Base-by-base conservation (phyloP, 352 stramenopile species). In the Pythium grandisporangium region DNA sequence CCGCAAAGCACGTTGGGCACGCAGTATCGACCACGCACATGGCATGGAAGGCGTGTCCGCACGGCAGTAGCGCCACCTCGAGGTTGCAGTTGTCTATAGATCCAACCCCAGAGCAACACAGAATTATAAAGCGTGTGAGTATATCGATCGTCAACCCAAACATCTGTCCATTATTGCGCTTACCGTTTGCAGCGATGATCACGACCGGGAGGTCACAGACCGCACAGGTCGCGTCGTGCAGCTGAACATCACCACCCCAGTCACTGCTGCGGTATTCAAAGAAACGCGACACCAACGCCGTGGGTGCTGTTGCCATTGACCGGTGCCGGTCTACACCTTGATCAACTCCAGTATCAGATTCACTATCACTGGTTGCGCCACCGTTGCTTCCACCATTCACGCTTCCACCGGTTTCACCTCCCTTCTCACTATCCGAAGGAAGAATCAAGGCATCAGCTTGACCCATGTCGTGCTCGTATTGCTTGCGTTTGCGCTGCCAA, bases 231-330 rank as follows among this genome's bases (percentile, higher is more conserved):
- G 69, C 82, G 51, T 93, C 77, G 37, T 93, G 81, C 7, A 93
- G 52, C 42, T 92, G 78, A 20, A 93, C 71, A 51, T 92, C 81
- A 17, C 81, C 78, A 36, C 81, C 81, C 81, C 81, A 93, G 42
- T 91, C 81, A 42, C 79, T 90, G 51, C 85, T 90, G 21, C 77
- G 65, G 42, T 75, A 87, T 33, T 93, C 81, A 58, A 84, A 93
- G 14, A 63, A 72, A 27, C 74, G 57, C 16, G 48, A 42, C 3
- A 56, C 37, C 13, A 42, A 30, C 16, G 20, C 37, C 24, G 24
- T 7, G 16, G 37, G 19, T 26, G 37, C 37, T n/a, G n/a, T n/a
- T n/a, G n/a, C n/a, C n/a, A n/a, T n/a, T n/a, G n/a, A n/a, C n/a
- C n/a, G n/a, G n/a, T n/a, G n/a, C n/a, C n/a, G n/a, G n/a, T n/a